phyloP scores from a whole-genome alignment of 805 yeast genomes.

The Candida maesae region DNA sequence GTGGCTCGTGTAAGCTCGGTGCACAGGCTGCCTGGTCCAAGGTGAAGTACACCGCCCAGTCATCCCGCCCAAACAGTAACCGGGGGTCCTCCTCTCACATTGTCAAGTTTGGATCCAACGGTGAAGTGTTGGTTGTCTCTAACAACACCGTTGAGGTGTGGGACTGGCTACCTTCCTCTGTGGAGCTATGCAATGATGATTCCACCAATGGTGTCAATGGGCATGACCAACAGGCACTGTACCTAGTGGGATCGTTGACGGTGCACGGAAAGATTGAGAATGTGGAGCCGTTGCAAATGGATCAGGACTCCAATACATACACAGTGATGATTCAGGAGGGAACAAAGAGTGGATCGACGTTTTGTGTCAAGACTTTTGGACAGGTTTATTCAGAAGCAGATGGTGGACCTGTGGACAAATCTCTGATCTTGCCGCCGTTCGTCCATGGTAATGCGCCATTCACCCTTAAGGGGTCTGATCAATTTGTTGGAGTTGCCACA shows the following conservation, averaged over 20 bases:
- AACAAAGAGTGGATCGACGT: constrained; percentile 11
- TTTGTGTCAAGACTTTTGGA: constrained; percentile 20
- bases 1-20: constrained; percentile 19
- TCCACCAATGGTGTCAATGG: constrained; percentile 16
- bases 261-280: constrained; percentile 22
- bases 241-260: constrained; percentile 26
- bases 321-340: constrained; percentile 13
- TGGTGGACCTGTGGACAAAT: constrained; percentile 7
- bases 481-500: constrained; percentile 27
- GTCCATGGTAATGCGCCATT: constrained; percentile 25
- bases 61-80: not conserved
- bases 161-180: constrained; percentile 35
- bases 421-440: constrained; percentile 27
- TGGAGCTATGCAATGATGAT: constrained; percentile 11
- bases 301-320: constrained; percentile 24
- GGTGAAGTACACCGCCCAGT: constrained; percentile 17
- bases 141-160: constrained; percentile 33
- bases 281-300: constrained; percentile 25
- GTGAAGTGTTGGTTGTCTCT: constrained; percentile 33
- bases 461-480: constrained; percentile 17
- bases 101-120: constrained; percentile 34
- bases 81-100: constrained; percentile 6
- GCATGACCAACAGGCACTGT: constrained; percentile 16
- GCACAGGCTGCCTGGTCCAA: constrained; percentile 29
- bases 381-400: constrained; percentile 11